Conservation (phyloP, 495 filamentous ascomycete species). For the Apiosordaria backusii region DNA sequence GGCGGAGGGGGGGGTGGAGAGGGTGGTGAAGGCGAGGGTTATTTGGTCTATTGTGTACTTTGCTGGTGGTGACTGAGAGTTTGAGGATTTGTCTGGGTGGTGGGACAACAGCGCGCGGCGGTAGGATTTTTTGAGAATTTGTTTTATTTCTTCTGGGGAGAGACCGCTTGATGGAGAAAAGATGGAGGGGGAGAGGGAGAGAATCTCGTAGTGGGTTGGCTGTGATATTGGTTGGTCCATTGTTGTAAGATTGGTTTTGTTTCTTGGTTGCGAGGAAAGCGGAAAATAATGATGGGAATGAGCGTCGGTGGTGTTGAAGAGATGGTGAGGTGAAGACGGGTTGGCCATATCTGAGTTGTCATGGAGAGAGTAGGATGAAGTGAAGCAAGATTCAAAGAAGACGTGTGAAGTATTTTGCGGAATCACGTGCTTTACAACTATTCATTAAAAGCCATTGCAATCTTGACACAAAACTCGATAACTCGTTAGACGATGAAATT, state of each 20-base stretch:
- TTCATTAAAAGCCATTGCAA: too few species aligned
- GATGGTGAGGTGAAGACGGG: too few species aligned
- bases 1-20: conserved; percentile 57
- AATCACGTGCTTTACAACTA: too few species aligned
- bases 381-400: too few species aligned
- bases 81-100: conserved; percentile 71
- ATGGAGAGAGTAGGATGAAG: too few species aligned
- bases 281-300: too few species aligned
- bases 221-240: neutral
- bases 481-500: too few species aligned
- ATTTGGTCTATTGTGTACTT: conserved; percentile 69
- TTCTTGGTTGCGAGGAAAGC: too few species aligned
- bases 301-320: too few species aligned
- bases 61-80: conserved; percentile 7
- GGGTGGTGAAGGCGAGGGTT: conserved; percentile 65
- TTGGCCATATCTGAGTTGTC: too few species aligned
- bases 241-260: neutral
- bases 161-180: conserved; percentile 8
- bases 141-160: conserved; percentile 9
- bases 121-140: conserved; percentile 66
- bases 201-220: conserved; percentile 32
- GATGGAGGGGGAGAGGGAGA: conserved; percentile 37
- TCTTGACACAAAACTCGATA: too few species aligned
- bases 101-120: conserved; percentile 70
- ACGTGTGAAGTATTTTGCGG: too few species aligned